Percentiles rank a stretch among this genome's conserved stretches.
phyloP scores from a whole-genome alignment of 2,329 filamentous ascomycete species.

The Epichloe sibirici region DNA sequence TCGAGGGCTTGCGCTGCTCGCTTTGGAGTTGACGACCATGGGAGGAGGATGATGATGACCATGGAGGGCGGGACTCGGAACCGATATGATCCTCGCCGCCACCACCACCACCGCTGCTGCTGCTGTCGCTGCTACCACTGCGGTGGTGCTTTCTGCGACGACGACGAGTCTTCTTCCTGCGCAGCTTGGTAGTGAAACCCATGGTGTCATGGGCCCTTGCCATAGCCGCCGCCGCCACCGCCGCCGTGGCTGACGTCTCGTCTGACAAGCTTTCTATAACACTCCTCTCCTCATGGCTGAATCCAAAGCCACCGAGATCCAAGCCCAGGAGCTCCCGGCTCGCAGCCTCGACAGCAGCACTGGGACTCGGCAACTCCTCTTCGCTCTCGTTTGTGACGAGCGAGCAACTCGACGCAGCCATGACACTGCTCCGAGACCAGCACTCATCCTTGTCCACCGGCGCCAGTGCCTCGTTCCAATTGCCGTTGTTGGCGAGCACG shows the following conservation, averaged over 20 bases:
- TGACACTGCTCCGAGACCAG: slow-evolving; percentile 22
- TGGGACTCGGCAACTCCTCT: slow-evolving; percentile 33
- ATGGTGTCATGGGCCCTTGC: slow-evolving; percentile 19
- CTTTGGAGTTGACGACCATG: slow-evolving; percentile 9
- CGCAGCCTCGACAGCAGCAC: slow-evolving; percentile 42
- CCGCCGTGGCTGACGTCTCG: slow-evolving; percentile 9
- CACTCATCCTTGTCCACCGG: slow-evolving; percentile 41
- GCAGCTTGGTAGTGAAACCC: slow-evolving; percentile 35
- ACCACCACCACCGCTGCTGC: slow-evolving; percentile 16
- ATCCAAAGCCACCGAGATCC: slow-evolving; percentile 27
- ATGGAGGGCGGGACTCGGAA: slow-evolving; percentile 9
- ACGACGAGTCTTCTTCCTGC: slow-evolving; percentile 28
- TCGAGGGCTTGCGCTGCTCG: slow-evolving; percentile 12
- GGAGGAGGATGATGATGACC: slow-evolving; percentile 5
- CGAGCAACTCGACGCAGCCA: slow-evolving; percentile 19
- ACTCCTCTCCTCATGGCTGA: slow-evolving; percentile 22
- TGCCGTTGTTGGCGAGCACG: slow-evolving; percentile 51
- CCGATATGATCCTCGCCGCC: slow-evolving; percentile 11
- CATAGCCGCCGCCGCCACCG: slow-evolving; percentile 11
- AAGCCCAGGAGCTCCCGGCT: slow-evolving; percentile 33
- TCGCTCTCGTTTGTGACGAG: slow-evolving; percentile 21
- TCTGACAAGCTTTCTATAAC: slow-evolving; percentile 19
- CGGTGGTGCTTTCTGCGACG: slow-evolving; percentile 25
- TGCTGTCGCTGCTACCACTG: slow-evolving; percentile 17
- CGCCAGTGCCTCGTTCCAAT: slow-evolving; percentile 73